Base-by-base conservation (phyloP, 768 basidiomycete species). In the Panaeolus papilionaceus region DNA sequence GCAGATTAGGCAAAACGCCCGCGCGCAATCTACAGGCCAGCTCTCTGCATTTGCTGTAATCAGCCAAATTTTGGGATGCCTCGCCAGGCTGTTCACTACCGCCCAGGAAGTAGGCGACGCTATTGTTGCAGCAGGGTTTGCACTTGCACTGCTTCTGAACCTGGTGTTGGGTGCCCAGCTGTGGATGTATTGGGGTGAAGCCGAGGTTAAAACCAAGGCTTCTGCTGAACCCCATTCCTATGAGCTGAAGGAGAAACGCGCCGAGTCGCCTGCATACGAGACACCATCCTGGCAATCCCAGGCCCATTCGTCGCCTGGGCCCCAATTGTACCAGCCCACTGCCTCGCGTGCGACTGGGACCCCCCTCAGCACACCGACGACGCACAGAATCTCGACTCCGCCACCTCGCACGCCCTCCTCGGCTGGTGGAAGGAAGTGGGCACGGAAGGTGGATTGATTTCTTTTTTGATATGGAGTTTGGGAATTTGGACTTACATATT, bases 81-180 rank as follows among this genome's bases (percentile, higher is more conserved):
- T 95, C 42, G 98, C 97, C 0, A 85, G 98, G 54, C 82, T 99
- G 16, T 99, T 96, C 83, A 99, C 98, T 7, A 98, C 95, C 12
- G 86, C 90, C 10, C 92, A 91, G 38, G 97, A 99, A 77, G 91
- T 98, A 66, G 88, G 90, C 63, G 98, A 99, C 77, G 71, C 76
- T 8, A 83, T 98, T 70, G 87, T 99, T 70, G 81, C 88, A 20
- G 92, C 93, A 28, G 93, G 95, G 33, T 99, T 96, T 77, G 88
- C 85, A 0, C 85, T 96, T 23, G 94, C 95, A 1, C 88, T 97
- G 0, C 54, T 89, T 6, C 83, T 99, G 10, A 99, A 99, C 78
- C 69, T 89, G 66, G 83, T 97, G n/a, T 80, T 99, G 12, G 96
- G 93, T 2, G 80, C 79, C 11, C 96, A 98, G 81, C 84, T 98